Conservation (phyloP, 106 monocot species). For the Phalaenopsis aphrodite region DNA sequence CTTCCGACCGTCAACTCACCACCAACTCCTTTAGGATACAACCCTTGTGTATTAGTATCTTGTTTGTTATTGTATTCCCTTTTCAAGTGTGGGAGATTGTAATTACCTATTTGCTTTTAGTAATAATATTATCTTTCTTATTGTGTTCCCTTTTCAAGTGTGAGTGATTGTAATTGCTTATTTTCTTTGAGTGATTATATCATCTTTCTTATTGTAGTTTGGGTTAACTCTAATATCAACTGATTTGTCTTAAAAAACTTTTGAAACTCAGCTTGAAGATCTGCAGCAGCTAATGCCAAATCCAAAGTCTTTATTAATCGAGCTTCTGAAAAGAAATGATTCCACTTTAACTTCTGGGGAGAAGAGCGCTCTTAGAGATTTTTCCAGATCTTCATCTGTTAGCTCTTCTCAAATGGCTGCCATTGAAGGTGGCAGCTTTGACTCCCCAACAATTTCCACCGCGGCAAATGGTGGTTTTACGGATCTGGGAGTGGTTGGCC, state of each 20-base stretch:
- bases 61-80: no score
- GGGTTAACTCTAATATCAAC: no score
- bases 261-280: slow-evolving; percentile 77
- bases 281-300: slow-evolving; percentile 52
- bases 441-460: slow-evolving; percentile 48
- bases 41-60: no score
- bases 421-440: slow-evolving; percentile 33
- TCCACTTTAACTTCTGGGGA: slow-evolving; percentile 16
- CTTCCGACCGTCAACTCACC: no score
- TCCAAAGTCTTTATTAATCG: slow-evolving; percentile 42
- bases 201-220: no score
- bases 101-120: no score
- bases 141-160: no score
- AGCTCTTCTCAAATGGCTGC: slow-evolving; percentile 42
- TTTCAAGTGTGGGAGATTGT: no score
- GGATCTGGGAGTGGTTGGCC: slow-evolving; percentile 89
- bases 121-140: no score
- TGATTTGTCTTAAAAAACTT: neutral
- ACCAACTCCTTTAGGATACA: no score
- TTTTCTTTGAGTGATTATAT: no score
- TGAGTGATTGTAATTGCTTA: no score
- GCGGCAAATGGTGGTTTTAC: slow-evolving; percentile 33
- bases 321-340: slow-evolving; percentile 41
- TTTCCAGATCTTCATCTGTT: slow-evolving; percentile 18
- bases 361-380: neutral